A percentile compares a stretch with the other conserved stretches of the same genome.
phyloP scores from a whole-genome alignment of 2,329 filamentous ascomycete species.

The Colletotrichum horii region DNA sequence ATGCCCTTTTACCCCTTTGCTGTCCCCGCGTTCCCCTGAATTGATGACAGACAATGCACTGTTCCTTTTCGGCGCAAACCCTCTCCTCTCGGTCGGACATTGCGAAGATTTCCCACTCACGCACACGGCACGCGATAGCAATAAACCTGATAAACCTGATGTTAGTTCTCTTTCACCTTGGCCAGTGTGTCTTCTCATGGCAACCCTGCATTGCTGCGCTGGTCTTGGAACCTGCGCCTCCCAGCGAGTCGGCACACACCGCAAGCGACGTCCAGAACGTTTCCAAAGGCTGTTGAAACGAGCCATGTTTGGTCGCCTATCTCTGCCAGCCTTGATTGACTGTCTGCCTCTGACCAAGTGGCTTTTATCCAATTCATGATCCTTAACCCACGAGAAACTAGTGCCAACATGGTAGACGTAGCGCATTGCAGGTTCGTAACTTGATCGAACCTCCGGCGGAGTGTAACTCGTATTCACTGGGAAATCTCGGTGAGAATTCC shows the following conservation, averaged over 20 bases:
- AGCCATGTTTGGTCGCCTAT: not conserved
- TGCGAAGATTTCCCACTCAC: not conserved
- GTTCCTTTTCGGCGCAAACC: not conserved
- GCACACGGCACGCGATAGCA: not conserved
- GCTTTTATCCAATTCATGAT: not conserved
- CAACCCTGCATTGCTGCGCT: not conserved
- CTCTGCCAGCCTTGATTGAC: not conserved
- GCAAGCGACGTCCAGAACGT: not conserved
- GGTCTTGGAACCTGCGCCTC: not conserved
- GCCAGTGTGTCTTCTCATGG: not conserved
- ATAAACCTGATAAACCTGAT: not conserved
- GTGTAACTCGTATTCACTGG: not conserved
- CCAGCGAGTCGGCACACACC: not conserved
- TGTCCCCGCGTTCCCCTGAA: not conserved
- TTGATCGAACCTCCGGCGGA: not conserved
- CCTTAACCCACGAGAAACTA: not conserved
- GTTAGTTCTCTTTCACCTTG: not conserved
- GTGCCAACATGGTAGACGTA: not conserved
- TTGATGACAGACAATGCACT: not conserved
- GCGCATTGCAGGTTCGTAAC: not conserved
- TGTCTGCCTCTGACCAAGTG: not conserved
- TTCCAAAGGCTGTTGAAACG: not conserved
- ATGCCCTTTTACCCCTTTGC: not conserved
- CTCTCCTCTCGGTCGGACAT: not conserved
- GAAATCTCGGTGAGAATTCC: not conserved